These are phyloP conservation scores for Malus hybrid DNA, from an alignment of 331 rosid genomes.

Conservation along the genomic window DNA sequence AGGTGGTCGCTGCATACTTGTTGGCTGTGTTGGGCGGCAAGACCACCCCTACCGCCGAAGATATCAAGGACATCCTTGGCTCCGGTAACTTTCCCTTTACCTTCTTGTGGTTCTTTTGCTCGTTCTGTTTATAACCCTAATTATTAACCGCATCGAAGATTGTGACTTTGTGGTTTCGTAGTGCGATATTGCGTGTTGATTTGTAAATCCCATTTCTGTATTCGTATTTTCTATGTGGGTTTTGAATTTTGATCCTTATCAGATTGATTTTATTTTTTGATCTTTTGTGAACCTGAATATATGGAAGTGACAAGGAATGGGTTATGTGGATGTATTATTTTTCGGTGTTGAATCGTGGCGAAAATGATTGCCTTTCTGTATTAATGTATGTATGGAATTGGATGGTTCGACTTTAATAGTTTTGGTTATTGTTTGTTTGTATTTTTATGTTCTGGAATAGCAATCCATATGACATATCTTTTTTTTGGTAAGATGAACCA, in stretches of 20 bases:
- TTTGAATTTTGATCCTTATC: not conserved
- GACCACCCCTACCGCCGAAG: slow-evolving; percentile 32
- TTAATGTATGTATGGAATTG: too few relatives aligned
- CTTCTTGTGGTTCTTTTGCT: not conserved
- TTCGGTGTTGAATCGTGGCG: not conserved
- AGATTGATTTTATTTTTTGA: not conserved
- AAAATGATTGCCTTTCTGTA: not conserved
- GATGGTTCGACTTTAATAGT: too few relatives aligned
- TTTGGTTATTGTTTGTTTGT: too few relatives aligned
- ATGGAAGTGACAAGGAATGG: not conserved
- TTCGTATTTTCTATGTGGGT: not conserved
- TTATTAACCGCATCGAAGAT: not conserved
- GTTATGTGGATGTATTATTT: not conserved
- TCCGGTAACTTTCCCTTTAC: not conserved
- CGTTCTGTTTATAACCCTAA: not conserved
- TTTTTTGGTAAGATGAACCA: not conserved
- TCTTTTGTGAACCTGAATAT: not conserved
- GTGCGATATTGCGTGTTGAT: not conserved
- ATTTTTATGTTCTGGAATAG: too few relatives aligned
- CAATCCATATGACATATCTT: too few relatives aligned
- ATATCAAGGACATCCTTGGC: not conserved
- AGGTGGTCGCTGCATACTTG: slow-evolving; percentile 68
- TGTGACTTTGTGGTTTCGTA: not conserved
- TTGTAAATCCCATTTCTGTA: not conserved
- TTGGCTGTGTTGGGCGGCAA: slow-evolving; percentile 77